phyloP scores from a whole-genome alignment of 2,329 filamentous ascomycete species.

The Chaetothyriales sp. region DNA sequence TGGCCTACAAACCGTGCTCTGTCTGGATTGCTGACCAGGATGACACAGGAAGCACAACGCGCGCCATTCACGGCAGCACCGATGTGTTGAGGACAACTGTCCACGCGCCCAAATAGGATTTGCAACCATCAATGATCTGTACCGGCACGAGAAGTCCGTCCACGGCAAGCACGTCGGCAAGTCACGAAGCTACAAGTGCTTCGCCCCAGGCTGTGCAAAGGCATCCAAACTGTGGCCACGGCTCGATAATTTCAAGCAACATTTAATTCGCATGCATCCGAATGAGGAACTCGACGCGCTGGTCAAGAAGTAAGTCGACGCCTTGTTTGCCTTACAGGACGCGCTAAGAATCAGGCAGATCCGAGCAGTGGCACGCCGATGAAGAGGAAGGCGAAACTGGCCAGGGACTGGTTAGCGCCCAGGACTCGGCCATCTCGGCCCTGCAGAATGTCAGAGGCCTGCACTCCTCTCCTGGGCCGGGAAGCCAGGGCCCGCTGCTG shows the following conservation, averaged over 20 bases:
- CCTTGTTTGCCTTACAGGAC: background rate
- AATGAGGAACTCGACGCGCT: constrained; percentile 1
- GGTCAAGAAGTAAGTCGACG: background rate
- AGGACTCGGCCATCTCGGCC: background rate
- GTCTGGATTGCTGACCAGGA: background rate
- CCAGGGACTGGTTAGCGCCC: background rate
- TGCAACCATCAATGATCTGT: constrained; percentile 62
- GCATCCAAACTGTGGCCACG: constrained; percentile 61
- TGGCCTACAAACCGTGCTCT: background rate
- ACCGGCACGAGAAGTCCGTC: constrained; percentile 59
- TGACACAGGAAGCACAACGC: constrained; percentile 52
- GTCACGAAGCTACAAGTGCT: constrained; percentile 35
- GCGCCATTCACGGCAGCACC: constrained; percentile 52
- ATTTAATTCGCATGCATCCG: constrained; percentile 54
- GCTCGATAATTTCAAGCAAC: constrained; percentile 70
- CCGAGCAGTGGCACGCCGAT: constrained; percentile 1
- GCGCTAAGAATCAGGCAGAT: background rate
- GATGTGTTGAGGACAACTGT: constrained; percentile 46
- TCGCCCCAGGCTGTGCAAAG: constrained; percentile 38
- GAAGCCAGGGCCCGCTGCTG: background rate
- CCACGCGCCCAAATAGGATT: constrained; percentile 46
- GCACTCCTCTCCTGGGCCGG: background rate
- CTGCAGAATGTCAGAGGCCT: background rate
- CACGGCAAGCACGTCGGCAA: constrained; percentile 31
- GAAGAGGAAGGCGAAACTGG: background rate